Evolutionary conservation across 2,329 filamentous ascomycete species (phyloP).

Genomic region (Chaetomium sp.): DNA sequence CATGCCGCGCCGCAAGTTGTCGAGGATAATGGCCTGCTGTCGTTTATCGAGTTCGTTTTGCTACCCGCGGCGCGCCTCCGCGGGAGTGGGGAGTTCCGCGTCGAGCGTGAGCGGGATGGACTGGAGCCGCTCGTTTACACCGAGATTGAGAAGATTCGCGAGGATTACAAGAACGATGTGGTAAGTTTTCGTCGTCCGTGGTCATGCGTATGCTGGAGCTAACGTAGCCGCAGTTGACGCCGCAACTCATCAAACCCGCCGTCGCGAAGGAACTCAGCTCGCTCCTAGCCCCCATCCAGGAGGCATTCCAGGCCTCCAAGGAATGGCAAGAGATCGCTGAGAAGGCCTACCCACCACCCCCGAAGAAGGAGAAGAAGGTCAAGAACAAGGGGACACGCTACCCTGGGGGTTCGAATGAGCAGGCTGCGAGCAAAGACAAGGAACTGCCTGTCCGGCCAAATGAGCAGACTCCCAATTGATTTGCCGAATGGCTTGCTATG

Average conservation of each 20-base stretch:
- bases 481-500: background rate
- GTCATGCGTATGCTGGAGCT: background rate
- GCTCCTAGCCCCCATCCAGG: constrained; percentile 76
- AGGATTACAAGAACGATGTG: constrained; percentile 78
- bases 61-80: constrained; percentile 73
- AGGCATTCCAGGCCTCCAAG: constrained; percentile 66
- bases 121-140: constrained; percentile 77
- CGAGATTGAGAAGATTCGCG: constrained; percentile 71
- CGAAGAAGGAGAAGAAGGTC: constrained; percentile 73
- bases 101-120: constrained; percentile 65
- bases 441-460: constrained; percentile 26
- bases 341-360: constrained; percentile 78
- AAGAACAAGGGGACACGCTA: constrained; percentile 74
- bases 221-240: constrained; percentile 62
- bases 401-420: constrained; percentile 48
- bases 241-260: constrained; percentile 85
- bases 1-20: constrained; percentile 73
- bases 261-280: constrained; percentile 72
- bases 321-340: constrained; percentile 80
- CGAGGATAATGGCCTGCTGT: constrained; percentile 84
- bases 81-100: constrained; percentile 64
- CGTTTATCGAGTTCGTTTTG: constrained; percentile 84
- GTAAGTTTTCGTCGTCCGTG: constrained; percentile 51
- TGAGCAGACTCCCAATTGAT: constrained; percentile 23
- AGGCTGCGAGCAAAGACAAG: constrained; percentile 22